Base-by-base conservation (phyloP, 2,329 filamentous ascomycete species). In the Escovopsis sp. region DNA sequence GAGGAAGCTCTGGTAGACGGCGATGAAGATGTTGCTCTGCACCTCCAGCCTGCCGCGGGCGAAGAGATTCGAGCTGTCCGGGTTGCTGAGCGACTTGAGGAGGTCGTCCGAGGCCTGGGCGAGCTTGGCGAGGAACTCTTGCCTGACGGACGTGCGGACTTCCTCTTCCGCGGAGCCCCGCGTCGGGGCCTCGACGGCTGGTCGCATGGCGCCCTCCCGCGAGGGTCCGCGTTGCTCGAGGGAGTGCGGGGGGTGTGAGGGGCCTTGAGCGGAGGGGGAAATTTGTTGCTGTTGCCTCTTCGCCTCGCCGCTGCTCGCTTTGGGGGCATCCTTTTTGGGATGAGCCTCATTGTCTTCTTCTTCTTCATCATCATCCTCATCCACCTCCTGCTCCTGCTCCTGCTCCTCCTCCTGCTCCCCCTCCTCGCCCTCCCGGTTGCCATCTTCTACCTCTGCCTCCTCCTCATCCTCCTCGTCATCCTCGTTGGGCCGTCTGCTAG, bases 71-170 rank as follows among this genome's bases (percentile, higher is more conserved):
- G 52, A 42, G 16, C 45, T 39, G 27, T 49, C 36, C 6, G 47
- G 38, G 3, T 51, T 39, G 14, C 45, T 39, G 4, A 60, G 46
- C 39, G 49, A 53, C 3, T 48, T 45, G 42, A 58, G 50, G 27
- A 63, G 43, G 6, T 51, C 51, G 12, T 51, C 46, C 0, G 59
- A 45, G 27, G 53, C 49, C 14, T 48, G 47, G 39, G 46, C 47
- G 8, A 62, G 48, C 29, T 58, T 50, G 5, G 51, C 43, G 15
- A 61, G 40, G 14, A 49, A 52, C 16, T 51, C 45, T 14, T 50
- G 42, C 43, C 54, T 50, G 20, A 55, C 8, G 27, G 9, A 11
- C 8, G 2, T 9, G 8, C 3, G 27, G 27, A 7, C 27, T 30
- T 9, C 27, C 27, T 30, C 27, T 11, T 30, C 27, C 7, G 8